Base-by-base conservation (phyloP, 768 basidiomycete genomes). In the Inosperma sp. region DNA sequence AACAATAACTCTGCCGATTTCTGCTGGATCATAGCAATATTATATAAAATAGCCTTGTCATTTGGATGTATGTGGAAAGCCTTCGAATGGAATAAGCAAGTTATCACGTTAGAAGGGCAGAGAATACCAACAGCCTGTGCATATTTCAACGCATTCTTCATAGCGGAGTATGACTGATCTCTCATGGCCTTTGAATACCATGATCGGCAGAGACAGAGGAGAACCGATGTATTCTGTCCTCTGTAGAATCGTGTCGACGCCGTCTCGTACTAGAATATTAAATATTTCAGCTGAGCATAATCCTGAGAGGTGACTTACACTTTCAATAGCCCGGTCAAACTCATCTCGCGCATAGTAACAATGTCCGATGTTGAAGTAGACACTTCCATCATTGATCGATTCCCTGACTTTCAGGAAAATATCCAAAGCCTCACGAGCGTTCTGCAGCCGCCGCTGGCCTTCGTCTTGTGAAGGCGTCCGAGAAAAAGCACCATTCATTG, bases 1-100 rank as follows among this genome's bases (percentile, higher is more conserved):
- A 93, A 84, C 21, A 98, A 70, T 70, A 97, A 77, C 65, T 97
- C 95, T 0, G 92, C 89, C 0, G 89, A 85, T 68, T 97, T 97
- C 65, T 99, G 96, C 66, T 94, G 86, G 27, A 98, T 93, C 88
- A 99, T 94, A 48, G 95, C 94, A 59, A 97, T 90, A 66, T 99
- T 98, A 70, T 94, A 98, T 35, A 92, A 54, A 44, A 87, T 83
- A 3, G 92, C 88, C 63, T 94, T 93, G 71, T 99, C 96, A 49
- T 75, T 79, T 0, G 93, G 93, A 56, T 87, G 83, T 5, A 93
- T 68, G 56, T 90, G 86, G 13, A 88, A 73, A 1, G 94, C 93
- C 94, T 97, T 29, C 25, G 43, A 56, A 4, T 37, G 7, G 9
- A 45, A 22, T 8, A 22, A 50, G 19, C 59, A 55, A 47, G 30